Base-by-base conservation (phyloP, 2,329 filamentous ascomycete species). In the Neurospora sp. region DNA sequence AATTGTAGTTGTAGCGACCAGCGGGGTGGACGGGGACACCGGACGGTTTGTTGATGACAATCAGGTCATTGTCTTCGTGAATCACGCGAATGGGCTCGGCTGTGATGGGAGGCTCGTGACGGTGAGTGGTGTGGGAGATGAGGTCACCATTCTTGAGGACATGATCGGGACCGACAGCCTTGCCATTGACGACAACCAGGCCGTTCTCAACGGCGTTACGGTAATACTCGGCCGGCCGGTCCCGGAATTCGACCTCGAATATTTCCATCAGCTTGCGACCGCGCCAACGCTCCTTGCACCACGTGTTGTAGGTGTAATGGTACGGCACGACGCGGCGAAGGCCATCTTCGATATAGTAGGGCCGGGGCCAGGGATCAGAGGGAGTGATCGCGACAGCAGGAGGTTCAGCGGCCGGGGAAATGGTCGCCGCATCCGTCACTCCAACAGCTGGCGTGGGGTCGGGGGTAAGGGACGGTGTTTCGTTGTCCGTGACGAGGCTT, bases 41-140 rank as follows among this genome's bases (percentile, higher is more conserved):
- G 0, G 95, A 91, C 0, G 96, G 96, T 80, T 99, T 99, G 82
- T 97, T 93, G 79, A 99, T 97, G 72, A 98, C 94, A 71, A 99
- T 91, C 84, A 99, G 90, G 74, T 94, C 91, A 66, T 96, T 88
- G 75, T 97, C 93, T 80, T 99, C 96, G 80, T 97, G 91, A 46
- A 99, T 89, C 66, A 97, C 86, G 17, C 87, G 88, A 67, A 99
- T 90, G 0, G 92, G 88, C 58, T 92, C 87, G 17, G 89, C 90
- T 1, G 93, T 94, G 39, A 97, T 93, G 0, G 96, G 96, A 1
- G 96, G 96, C 80, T 99, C 96, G 79, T 99, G 96, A 15, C 96
- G 91, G 80, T 99, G 96, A 72, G 97, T 86, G 4, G 93, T 97
- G 80, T 99, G 96, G 11, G 92, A 95, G 69, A 99, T 90, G 70